Conservation (phyloP, 2,329 filamentous ascomycete genomes). For the Botrytis porri region DNA sequence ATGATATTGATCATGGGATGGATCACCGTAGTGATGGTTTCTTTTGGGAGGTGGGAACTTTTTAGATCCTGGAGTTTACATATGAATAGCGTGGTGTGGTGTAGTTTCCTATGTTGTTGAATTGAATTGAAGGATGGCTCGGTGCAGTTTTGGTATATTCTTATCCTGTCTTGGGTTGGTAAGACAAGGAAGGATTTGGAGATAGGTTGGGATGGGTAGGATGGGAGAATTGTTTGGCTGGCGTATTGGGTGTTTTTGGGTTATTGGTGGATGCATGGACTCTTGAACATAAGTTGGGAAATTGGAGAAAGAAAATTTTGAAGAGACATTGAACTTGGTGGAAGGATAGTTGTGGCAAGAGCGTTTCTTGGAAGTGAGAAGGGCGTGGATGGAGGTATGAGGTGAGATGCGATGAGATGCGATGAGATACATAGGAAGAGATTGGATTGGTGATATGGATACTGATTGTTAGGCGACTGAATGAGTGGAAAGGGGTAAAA, state of each 20-base stretch:
- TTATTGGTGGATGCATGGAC: neutral
- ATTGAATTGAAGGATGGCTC: neutral
- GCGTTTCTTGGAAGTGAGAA: neutral
- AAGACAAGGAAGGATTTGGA: neutral
- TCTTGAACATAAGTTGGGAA: conserved; percentile 13
- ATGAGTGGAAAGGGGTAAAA: neutral
- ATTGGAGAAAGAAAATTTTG: neutral
- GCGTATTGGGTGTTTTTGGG: conserved; percentile 13
- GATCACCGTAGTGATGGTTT: neutral
- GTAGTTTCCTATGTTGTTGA: conserved; percentile 12
- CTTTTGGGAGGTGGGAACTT: conserved; percentile 1
- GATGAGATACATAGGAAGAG: conserved; percentile 1
- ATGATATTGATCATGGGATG: conserved; percentile 5
- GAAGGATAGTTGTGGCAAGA: neutral
- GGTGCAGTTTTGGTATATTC: conserved; percentile 3
- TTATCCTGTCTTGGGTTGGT: neutral
- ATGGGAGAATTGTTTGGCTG: neutral
- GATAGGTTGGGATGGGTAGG: conserved; percentile 8
- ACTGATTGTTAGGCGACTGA: neutral
- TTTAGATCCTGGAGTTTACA: conserved; percentile 6
- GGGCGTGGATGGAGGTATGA: neutral
- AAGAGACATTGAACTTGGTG: neutral
- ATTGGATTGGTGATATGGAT: neutral
- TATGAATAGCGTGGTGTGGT: conserved; percentile 14
- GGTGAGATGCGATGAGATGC: neutral